Conservation (phyloP, 805 yeast species). For the Pachysolen tannophilus region DNA sequence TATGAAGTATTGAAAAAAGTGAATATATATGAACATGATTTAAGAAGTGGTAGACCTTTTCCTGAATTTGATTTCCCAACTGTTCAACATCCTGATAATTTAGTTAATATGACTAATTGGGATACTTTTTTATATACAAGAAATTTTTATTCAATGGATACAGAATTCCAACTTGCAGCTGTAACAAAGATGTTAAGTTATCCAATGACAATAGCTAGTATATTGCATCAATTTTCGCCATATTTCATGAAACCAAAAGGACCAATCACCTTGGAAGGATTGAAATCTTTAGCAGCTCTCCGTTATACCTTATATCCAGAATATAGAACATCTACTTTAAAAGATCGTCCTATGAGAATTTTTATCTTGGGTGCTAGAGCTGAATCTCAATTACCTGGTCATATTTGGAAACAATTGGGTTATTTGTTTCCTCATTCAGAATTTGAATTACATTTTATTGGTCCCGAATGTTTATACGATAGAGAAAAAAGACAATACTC, state of each 20-base stretch:
- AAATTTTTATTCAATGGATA: conserved; percentile 91
- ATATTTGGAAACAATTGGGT: conserved; percentile 91
- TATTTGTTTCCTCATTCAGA: conserved; percentile 75
- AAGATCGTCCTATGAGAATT: conserved; percentile 83
- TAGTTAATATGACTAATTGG: conserved; percentile 79
- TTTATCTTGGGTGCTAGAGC: conserved; percentile 89
- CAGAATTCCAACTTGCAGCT: conserved; percentile 92
- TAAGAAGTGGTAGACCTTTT: conserved; percentile 87
- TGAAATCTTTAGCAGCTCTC: conserved; percentile 87
- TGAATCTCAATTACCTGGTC: conserved; percentile 89
- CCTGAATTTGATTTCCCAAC: conserved; percentile 95
- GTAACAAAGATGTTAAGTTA: conserved; percentile 91
- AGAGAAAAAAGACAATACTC: conserved; percentile 55
- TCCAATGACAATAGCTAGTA: conserved; percentile 82
- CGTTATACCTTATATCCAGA: conserved; percentile 83
- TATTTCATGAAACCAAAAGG: conserved; percentile 77
- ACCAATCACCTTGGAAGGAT: conserved; percentile 84
- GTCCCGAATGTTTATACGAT: conserved; percentile 86
- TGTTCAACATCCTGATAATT: conserved; percentile 64
- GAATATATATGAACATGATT: conserved; percentile 89
- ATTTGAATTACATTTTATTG: conserved; percentile 86
- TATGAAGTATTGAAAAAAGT: conserved; percentile 78
- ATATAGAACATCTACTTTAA: conserved; percentile 49
- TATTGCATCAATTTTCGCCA: conserved; percentile 81
- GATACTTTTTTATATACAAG: conserved; percentile 90